Conservation (phyloP, 495 filamentous ascomycete genomes). For the Penicillium chermesinum region DNA sequence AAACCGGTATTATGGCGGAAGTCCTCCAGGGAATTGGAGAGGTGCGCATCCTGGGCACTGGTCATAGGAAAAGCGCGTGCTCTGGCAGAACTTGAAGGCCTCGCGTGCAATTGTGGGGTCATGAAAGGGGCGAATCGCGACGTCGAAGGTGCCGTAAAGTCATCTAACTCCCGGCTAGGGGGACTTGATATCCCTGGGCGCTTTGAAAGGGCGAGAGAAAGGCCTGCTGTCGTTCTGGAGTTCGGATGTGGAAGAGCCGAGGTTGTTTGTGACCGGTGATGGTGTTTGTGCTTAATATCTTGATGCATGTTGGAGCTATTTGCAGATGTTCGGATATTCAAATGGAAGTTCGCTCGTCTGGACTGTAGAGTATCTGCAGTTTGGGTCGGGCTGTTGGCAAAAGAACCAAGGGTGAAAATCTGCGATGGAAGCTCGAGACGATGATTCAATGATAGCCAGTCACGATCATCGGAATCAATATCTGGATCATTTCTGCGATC, state of each 20-base stretch:
- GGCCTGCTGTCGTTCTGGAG: slow-evolving; percentile 5
- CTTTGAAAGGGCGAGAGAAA: slow-evolving; percentile 17
- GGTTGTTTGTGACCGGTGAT: slow-evolving; percentile 36
- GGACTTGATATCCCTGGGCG: slow-evolving; percentile 14
- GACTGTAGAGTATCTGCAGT: not conserved
- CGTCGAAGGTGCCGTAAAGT: slow-evolving; percentile 4
- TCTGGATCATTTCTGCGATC: slow-evolving; percentile 14
- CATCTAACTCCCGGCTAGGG: not conserved
- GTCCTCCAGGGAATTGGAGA: not conserved
- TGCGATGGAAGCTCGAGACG: slow-evolving; percentile 61
- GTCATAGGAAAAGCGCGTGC: not conserved
- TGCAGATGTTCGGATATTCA: slow-evolving; percentile 1
- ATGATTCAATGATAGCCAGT: slow-evolving; percentile 71
- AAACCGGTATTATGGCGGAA: too few species aligned
- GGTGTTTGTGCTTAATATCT: slow-evolving; percentile 15
- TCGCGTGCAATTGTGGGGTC: slow-evolving; percentile 17
- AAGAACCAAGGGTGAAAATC: slow-evolving; percentile 19
- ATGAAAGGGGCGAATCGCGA: slow-evolving; percentile 17
- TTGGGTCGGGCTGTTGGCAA: slow-evolving; percentile 10
- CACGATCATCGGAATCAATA: slow-evolving; percentile 49
- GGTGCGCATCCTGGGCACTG: not conserved
- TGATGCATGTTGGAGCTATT: slow-evolving; percentile 2
- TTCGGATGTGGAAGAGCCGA: slow-evolving; percentile 21
- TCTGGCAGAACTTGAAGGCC: not conserved
- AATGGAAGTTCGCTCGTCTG: not conserved